phyloP scores from a whole-genome alignment of 2,329 filamentous ascomycete genomes.

The Elsinoe batatas region DNA sequence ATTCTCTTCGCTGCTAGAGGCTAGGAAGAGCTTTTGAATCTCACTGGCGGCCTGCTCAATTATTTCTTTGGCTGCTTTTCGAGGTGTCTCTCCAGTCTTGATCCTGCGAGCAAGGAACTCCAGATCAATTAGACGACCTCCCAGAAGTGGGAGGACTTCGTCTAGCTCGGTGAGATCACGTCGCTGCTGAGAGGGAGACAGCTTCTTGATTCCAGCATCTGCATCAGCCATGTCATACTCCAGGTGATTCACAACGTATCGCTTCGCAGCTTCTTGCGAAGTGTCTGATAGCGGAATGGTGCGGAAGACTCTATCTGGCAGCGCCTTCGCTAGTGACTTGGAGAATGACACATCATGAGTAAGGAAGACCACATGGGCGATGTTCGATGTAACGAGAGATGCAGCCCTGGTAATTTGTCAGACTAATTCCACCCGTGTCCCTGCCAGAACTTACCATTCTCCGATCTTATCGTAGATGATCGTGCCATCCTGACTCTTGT shows the following conservation, averaged over 20 bases:
- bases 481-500: slow-evolving; percentile 51
- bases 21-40: slow-evolving; percentile 85
- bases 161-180: slow-evolving; percentile 63
- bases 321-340: slow-evolving; percentile 74
- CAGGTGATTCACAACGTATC: slow-evolving; percentile 78
- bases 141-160: slow-evolving; percentile 67
- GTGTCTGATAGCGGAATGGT: slow-evolving; percentile 80
- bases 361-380: slow-evolving; percentile 90
- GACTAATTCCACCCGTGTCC: background rate
- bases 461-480: slow-evolving; percentile 48
- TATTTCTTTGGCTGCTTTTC: slow-evolving; percentile 74
- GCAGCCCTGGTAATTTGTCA: slow-evolving; percentile 49
- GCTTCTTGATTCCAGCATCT: slow-evolving; percentile 30
- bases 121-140: slow-evolving; percentile 88
- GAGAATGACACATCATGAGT: slow-evolving; percentile 82
- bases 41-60: slow-evolving; percentile 81
- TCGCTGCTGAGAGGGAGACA: slow-evolving; percentile 39
- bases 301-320: slow-evolving; percentile 85
- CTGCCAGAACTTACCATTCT: slow-evolving; percentile 49
- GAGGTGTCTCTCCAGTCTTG: slow-evolving; percentile 74
- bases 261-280: slow-evolving; percentile 71
- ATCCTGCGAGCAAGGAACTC: slow-evolving; percentile 88
- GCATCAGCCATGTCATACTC: slow-evolving; percentile 39
- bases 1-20: slow-evolving; percentile 47
- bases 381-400: slow-evolving; percentile 69